Percentiles rank a stretch among this genome's conserved stretches.
These are phyloP conservation scores for Exophiala spinifera DNA, from an alignment of 2,329 filamentous ascomycete species.

Conservation along the genomic window DNA sequence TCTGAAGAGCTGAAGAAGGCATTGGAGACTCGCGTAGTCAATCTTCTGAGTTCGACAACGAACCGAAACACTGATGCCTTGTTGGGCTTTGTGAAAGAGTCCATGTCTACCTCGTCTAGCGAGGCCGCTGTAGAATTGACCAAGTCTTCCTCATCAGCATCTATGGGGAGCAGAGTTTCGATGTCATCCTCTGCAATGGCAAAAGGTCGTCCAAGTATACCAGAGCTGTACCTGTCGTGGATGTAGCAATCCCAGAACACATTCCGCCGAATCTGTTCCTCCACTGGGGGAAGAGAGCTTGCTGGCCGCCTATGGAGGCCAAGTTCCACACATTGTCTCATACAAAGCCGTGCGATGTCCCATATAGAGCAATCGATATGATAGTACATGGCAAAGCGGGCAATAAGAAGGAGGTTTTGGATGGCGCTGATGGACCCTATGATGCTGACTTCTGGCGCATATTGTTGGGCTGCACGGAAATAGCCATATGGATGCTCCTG, in stretches of 20 bases:
- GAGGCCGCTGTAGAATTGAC: conserved; percentile 21
- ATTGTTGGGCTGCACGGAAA: conserved; percentile 38
- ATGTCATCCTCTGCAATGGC: conserved; percentile 43
- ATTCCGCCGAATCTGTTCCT: conserved; percentile 39
- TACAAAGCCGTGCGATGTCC: conserved; percentile 42
- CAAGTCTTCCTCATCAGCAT: conserved; percentile 37
- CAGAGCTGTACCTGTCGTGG: conserved; percentile 46
- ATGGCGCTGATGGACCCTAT: conserved; percentile 37
- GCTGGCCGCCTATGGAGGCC: conserved; percentile 33
- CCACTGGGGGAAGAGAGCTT: conserved; percentile 20
- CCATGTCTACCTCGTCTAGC: conserved; percentile 21
- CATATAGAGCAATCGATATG: conserved; percentile 43
- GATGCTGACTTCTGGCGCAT: conserved; percentile 34
- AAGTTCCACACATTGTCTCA: conserved; percentile 42
- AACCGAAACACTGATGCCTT: conserved; percentile 42
- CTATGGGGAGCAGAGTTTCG: conserved; percentile 36
- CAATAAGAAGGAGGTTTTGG: conserved; percentile 42
- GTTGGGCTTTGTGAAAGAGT: conserved; percentile 19
- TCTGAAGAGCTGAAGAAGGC: conserved; percentile 5
- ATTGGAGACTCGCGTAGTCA: conserved; percentile 35
- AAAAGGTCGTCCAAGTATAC: conserved; percentile 42
- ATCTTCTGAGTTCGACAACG: conserved; percentile 39
- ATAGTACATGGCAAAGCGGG: conserved; percentile 44
- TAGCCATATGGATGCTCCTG: conserved; percentile 42
- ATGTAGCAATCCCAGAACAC: conserved; percentile 49